Conservation (phyloP, 2,329 filamentous ascomycete genomes). For the Penicillium hesseltinei region DNA sequence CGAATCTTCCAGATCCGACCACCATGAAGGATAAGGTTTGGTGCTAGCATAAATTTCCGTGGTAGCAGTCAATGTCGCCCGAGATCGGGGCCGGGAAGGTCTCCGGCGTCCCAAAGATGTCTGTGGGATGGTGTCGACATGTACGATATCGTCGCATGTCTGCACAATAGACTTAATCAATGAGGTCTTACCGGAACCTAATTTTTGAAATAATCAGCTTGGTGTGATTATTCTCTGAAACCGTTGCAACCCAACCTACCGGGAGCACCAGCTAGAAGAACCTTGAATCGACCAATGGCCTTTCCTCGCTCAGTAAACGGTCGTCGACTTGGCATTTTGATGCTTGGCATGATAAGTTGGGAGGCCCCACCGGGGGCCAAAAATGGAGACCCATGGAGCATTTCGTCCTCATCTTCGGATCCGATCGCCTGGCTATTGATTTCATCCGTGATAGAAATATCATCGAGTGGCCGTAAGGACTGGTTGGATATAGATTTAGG, state of each 20-base stretch:
- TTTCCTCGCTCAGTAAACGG: conserved; percentile 89
- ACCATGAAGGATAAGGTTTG: conserved; percentile 84
- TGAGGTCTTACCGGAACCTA: conserved; percentile 83
- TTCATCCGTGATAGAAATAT: conserved; percentile 56
- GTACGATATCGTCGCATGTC: conserved; percentile 85
- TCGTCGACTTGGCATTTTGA: conserved; percentile 81
- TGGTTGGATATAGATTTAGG: conserved; percentile 60
- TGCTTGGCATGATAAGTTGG: conserved; percentile 98
- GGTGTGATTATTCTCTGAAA: neutral
- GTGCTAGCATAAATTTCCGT: conserved; percentile 76
- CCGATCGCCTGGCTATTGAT: conserved; percentile 54
- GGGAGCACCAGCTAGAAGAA: conserved; percentile 78
- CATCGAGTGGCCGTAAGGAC: conserved; percentile 59
- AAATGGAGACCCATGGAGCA: conserved; percentile 26
- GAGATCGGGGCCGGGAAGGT: conserved; percentile 23
- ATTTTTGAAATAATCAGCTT: neutral
- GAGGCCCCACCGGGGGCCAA: conserved; percentile 41
- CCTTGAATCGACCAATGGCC: conserved; percentile 78
- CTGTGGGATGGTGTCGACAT: conserved; percentile 66
- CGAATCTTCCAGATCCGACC: conserved; percentile 72
- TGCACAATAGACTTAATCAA: conserved; percentile 87
- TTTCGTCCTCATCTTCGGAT: conserved; percentile 57
- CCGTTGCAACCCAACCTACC: conserved; percentile 51
- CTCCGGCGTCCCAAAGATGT: conserved; percentile 20
- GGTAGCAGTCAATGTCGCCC: conserved; percentile 38